Percentiles rank a stretch among this genome's conserved stretches.
Evolutionary conservation across 1,284 basidiomycete species (phyloP).

Genomic region (Apiotrichum akiyoshidainum): DNA sequence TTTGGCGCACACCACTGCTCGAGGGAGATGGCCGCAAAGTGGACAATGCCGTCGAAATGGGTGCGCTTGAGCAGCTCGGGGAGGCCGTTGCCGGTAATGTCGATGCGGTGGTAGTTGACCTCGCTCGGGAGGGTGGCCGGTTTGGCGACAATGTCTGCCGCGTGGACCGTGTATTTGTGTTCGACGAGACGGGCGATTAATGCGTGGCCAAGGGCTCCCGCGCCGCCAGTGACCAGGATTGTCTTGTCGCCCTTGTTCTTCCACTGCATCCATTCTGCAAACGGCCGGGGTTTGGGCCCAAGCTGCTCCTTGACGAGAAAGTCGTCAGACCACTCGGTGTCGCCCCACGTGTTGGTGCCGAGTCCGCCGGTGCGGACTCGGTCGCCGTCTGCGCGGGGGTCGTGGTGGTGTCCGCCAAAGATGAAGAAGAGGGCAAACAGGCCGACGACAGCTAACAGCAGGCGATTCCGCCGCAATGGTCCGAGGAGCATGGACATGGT

Average conservation of each 20-base stretch:
- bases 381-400: not conserved
- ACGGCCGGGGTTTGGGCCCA: not conserved
- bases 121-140: conserved; percentile 23
- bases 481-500: conserved; percentile 11
- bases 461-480: conserved; percentile 14
- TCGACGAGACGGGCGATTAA: conserved; percentile 3
- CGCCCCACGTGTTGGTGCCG: conserved; percentile 6
- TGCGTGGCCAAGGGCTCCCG: conserved; percentile 38
- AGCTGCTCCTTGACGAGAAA: conserved; percentile 13
- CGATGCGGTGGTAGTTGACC: conserved; percentile 24
- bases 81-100: conserved; percentile 22
- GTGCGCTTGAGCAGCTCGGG: conserved; percentile 16
- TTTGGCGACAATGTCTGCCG: conserved; percentile 31
- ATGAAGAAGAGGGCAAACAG: conserved; percentile 8
- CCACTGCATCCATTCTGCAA: conserved; percentile 6
- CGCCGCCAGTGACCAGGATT: conserved; percentile 45
- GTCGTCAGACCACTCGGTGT: conserved; percentile 9
- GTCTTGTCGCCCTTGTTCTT: conserved; percentile 50
- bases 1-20: conserved; percentile 42
- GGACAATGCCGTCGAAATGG: conserved; percentile 35
- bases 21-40: conserved; percentile 44
- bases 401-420: not conserved
- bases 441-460: conserved; percentile 8
- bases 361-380: not conserved
- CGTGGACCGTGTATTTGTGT: conserved; percentile 30